phyloP scores from a whole-genome alignment of 1,139 yeast species.

The Meyerozyma carpophila region DNA sequence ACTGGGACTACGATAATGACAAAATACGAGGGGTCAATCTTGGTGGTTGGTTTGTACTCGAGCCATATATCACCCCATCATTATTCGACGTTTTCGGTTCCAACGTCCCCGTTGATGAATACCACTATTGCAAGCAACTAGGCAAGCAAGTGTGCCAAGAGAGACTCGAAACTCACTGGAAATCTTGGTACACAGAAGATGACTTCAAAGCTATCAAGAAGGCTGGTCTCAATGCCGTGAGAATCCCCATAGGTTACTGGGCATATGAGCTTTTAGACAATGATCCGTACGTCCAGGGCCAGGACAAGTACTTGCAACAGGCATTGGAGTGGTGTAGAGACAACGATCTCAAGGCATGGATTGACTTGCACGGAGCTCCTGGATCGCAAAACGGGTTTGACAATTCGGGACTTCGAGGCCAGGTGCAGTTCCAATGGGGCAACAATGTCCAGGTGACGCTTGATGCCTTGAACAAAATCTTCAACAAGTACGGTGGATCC shows the following conservation, averaged over 20 bases:
- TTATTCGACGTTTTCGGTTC: slow-evolving; percentile 51
- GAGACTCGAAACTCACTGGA: slow-evolving; percentile 69
- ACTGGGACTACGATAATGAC: slow-evolving; percentile 45
- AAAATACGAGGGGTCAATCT: slow-evolving; percentile 74
- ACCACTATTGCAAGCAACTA: slow-evolving; percentile 55
- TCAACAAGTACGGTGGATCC: slow-evolving; percentile 59
- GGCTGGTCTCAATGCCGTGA: slow-evolving; percentile 76
- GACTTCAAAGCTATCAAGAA: slow-evolving; percentile 61
- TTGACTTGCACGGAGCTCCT: slow-evolving; percentile 92
- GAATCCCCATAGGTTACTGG: slow-evolving; percentile 97
- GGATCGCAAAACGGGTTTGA: slow-evolving; percentile 98
- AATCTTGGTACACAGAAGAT: slow-evolving; percentile 65
- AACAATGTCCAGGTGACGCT: slow-evolving; percentile 49
- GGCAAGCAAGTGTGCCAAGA: slow-evolving; percentile 56
- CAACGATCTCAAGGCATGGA: slow-evolving; percentile 70
- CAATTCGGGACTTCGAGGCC: slow-evolving; percentile 83
- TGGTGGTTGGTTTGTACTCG: slow-evolving; percentile 92
- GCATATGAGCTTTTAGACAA: slow-evolving; percentile 60
- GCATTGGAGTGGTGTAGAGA: slow-evolving; percentile 74
- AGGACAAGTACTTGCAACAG: slow-evolving; percentile 61
- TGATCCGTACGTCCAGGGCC: slow-evolving; percentile 92
- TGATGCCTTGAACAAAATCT: slow-evolving; percentile 41
- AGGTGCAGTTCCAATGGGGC: slow-evolving; percentile 50
- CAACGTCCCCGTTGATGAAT: slow-evolving; percentile 79
- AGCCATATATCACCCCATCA: slow-evolving; percentile 80